A percentile compares a stretch with the other conserved stretches of the same genome.
These are phyloP conservation scores for Cladosporium sp. DNA, from an alignment of 2,329 filamentous ascomycete genomes.

Conservation along the genomic window DNA sequence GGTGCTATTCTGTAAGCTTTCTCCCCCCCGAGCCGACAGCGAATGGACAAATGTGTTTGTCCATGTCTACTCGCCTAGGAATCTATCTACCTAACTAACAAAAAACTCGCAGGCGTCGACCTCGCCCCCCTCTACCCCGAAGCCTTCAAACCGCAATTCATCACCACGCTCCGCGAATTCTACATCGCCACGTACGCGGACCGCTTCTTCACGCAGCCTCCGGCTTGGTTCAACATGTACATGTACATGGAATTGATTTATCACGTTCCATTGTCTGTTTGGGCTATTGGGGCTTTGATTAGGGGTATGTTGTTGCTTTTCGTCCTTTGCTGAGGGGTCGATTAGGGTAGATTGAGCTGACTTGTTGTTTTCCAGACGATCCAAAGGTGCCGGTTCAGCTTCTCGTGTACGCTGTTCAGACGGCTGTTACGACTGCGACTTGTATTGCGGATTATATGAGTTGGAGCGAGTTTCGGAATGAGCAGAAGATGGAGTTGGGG, in stretches of 20 bases:
- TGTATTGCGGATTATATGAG: conserved; percentile 58
- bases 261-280: conserved; percentile 57
- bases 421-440: conserved; percentile 57
- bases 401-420: conserved; percentile 55
- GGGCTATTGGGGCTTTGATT: conserved; percentile 53
- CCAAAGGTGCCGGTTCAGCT: conserved; percentile 56
- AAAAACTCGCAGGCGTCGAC: conserved; percentile 54
- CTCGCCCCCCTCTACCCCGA: conserved; percentile 55
- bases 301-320: conserved; percentile 43
- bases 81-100: conserved; percentile 4
- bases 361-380: conserved; percentile 41
- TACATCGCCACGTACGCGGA: conserved; percentile 60
- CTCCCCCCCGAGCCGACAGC: no score
- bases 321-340: not conserved
- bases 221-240: conserved; percentile 55
- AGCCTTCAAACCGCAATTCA: conserved; percentile 45
- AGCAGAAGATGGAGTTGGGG: conserved; percentile 47
- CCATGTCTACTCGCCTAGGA: not conserved
- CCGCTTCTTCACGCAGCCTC: conserved; percentile 56
- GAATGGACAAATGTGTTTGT: no score
- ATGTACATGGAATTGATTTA: conserved; percentile 56
- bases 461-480: conserved; percentile 46
- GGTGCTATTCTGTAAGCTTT: conserved; percentile 55
- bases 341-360: not conserved
- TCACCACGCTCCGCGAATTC: conserved; percentile 48